Conservation (phyloP, 1,284 basidiomycete genomes). For the Papiliotrema nemorosa region DNA sequence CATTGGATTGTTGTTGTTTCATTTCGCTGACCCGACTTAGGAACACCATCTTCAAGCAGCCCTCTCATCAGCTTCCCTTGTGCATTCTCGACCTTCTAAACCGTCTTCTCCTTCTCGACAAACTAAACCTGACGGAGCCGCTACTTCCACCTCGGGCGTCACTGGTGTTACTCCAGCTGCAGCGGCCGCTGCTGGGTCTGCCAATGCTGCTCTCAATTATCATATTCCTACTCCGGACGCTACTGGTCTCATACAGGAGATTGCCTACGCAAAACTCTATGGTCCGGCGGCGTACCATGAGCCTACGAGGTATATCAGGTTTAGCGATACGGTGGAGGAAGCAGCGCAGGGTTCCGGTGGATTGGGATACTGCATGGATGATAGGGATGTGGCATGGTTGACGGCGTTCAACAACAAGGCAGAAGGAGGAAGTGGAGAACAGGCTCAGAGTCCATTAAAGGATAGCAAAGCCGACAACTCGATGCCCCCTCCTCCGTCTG, state of each 20-base stretch:
- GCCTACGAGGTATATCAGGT: constrained; percentile 74
- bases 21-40: constrained; percentile 62
- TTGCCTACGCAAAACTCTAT: constrained; percentile 64
- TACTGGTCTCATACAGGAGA: constrained; percentile 68
- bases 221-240: constrained; percentile 92
- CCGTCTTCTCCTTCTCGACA: constrained; percentile 21
- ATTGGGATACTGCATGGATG: constrained; percentile 82
- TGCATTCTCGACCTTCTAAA: constrained; percentile 40
- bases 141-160: not conserved
- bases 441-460: constrained; percentile 54
- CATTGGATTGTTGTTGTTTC: constrained; percentile 3
- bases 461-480: constrained; percentile 16
- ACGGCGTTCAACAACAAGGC: constrained; percentile 85
- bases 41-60: constrained; percentile 86
- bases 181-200: constrained; percentile 7
- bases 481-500: constrained; percentile 6
- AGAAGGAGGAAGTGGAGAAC: constrained; percentile 59
- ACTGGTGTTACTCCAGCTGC: not conserved
- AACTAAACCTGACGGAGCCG: constrained; percentile 4
- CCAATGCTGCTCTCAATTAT: constrained; percentile 52
- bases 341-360: constrained; percentile 47
- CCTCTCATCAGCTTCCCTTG: constrained; percentile 44
- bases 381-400: constrained; percentile 92
- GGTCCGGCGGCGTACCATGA: constrained; percentile 67
- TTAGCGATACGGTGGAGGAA: constrained; percentile 87